Base-by-base conservation (phyloP, 2,329 filamentous ascomycete genomes). In the Lasiodiplodia hormozganensis region DNA sequence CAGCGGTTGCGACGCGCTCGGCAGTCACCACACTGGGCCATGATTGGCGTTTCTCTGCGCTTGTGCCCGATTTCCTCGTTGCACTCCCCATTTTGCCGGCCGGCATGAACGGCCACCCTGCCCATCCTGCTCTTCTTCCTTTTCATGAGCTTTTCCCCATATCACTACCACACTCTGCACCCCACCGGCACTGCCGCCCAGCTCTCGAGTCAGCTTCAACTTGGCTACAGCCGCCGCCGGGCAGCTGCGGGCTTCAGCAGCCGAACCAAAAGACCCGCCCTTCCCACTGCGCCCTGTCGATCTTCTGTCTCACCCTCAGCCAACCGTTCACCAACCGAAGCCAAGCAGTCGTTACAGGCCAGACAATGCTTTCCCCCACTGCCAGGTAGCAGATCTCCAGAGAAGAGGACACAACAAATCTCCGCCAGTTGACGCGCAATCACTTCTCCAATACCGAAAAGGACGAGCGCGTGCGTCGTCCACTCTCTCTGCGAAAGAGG, bases 1-100 rank as follows among this genome's bases (percentile, higher is more conserved):
- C 58, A 34, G 60, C 60, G 60, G 60, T 47, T 64, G 60, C 60
- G 47, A 52, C 60, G 60, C 60, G 60, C 60, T 64, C 47, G 28
- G 60, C 58, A 52, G 23, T 43, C 60, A 28, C 28, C n/a, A 64
- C 60, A 28, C 40, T 18, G 11, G 28, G 18, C 25, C 23, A 18
- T 28, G 56, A 18, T 23, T 21, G 21, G 14, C 38, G 8, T 34
- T n/a, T 12, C 31, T 25, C 36, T 58, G 34, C 53, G 18, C 12
- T 12, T 25, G 36, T 11, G 36, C 38, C 54, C 53, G 34, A 34
- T 31, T 38, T 36, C 16, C 36, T 25, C 25, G 28, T 23, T 31
- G 56, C 36, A 14, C 12, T 31, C 25, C 36, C 31, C 18, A 14
- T 53, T 28, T 18, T 28, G 51, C 51, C 51, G 21, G 51, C 51